Evolutionary conservation across 108 stramenopile genomes (phyloP).

Genomic region (Nitzschia sp.): DNA sequence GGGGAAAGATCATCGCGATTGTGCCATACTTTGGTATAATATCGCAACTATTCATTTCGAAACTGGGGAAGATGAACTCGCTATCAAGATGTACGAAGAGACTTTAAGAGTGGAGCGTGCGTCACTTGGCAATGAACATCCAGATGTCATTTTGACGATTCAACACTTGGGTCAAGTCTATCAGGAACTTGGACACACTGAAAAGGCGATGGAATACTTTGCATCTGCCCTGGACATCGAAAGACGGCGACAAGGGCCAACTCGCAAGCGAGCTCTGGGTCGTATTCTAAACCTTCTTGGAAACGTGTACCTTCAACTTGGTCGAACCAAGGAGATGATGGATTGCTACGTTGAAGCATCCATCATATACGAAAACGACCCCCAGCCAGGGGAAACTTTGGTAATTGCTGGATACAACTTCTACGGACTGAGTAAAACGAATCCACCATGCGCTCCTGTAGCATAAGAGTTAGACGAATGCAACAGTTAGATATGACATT

Average conservation of each 20-base stretch:
- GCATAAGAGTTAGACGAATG: slow-evolving; percentile 40
- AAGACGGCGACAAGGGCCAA: slow-evolving; percentile 5
- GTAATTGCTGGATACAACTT: slow-evolving; percentile 55
- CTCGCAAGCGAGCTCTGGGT: slow-evolving; percentile 41
- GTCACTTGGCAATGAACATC: slow-evolving; percentile 52
- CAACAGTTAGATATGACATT: slow-evolving; percentile 9
- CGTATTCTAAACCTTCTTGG: slow-evolving; percentile 59
- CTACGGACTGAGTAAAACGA: slow-evolving; percentile 47
- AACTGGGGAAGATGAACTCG: slow-evolving; percentile 54
- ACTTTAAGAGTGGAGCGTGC: slow-evolving; percentile 55
- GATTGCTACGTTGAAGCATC: slow-evolving; percentile 63
- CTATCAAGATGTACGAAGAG: slow-evolving; percentile 55
- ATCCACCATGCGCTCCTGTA: slow-evolving; percentile 61
- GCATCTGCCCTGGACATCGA: slow-evolving; percentile 57
- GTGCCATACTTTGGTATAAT: slow-evolving; percentile 54
- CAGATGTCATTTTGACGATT: slow-evolving; percentile 62
- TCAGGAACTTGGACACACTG: slow-evolving; percentile 58
- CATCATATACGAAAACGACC: slow-evolving; percentile 47
- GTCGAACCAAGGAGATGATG: slow-evolving; percentile 47
- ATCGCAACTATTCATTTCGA: slow-evolving; percentile 68
- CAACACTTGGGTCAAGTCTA: slow-evolving; percentile 65
- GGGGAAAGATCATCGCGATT: slow-evolving; percentile 48
- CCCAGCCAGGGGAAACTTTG: slow-evolving; percentile 34
- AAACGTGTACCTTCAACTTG: slow-evolving; percentile 50
- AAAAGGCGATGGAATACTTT: slow-evolving; percentile 53